Evolutionary conservation across 2,329 filamentous ascomycete species (phyloP), one percentile per base, ranked within the genome.

Genomic region (Stromatinia cepivora): DNA sequence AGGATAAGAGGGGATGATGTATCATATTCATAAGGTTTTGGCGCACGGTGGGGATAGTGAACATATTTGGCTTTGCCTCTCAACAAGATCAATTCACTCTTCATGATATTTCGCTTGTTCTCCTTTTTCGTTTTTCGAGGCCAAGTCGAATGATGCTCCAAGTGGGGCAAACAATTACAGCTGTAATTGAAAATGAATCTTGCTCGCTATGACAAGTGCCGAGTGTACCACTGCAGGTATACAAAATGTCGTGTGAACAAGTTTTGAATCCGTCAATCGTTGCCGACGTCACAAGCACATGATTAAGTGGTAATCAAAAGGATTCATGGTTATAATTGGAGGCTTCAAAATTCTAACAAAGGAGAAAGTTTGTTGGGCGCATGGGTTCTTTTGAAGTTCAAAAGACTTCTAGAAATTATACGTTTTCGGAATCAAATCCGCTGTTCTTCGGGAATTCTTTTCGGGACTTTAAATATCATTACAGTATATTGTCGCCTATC

Each of bases 1-100:
- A 69, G 48, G 48, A 42, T 56, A 28, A 39, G 39, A 54, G 42
- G 65, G 39, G 39, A 42, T 42, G 13, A 42, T 67, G 65, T 42
- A 67, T 59, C 20, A 39, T 61, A n/a, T 46, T 36, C 50, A 11
- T 36, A 34, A 15, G n/a, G 39, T 58, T 57, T 57, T 46, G 64
- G 50, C 64, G 50, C 31, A 66, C 22, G 52, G 64, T 31, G 25
- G 52, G 15, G 20, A 10, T 64, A 20, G n/a, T 39, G 59, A 25
- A 17, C 52, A 50, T 13, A 36, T 46, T 25, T 9, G 45, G 22
- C 45, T 52, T 28, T 52, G 46, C 46, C 34, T 39, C 15, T 52
- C 13, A 34, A 34, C 13, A 31, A 63, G 31, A 34, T 36, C 46
- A 53, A 64, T 52, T 42, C 5, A 52, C 48, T 22, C n/a, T 64